Percentiles rank a stretch among this genome's conserved stretches.
phyloP scores from a whole-genome alignment of 306 rosid species.

The Acacia crassicarpa region DNA sequence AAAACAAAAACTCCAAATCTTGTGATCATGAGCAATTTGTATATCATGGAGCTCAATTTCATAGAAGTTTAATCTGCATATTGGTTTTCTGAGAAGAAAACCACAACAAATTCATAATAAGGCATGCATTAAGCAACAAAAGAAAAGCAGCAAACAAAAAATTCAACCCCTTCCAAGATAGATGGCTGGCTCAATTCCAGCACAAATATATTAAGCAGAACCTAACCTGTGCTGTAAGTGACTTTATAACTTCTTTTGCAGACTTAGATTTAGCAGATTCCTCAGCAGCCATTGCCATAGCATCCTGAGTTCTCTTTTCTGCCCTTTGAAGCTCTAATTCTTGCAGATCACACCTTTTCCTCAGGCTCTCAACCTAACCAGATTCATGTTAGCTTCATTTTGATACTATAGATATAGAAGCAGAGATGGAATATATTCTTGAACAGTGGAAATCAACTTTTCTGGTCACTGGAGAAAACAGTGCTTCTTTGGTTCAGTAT shows the following conservation, averaged over 20 bases:
- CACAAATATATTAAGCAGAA: constrained; percentile 28
- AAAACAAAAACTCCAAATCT: constrained; percentile 5
- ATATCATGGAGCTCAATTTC: neutral
- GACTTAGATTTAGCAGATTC: constrained; percentile 83
- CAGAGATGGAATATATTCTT: constrained; percentile 1
- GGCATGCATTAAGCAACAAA: neutral
- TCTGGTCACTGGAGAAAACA: constrained; percentile 14
- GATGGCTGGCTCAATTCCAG: constrained; percentile 29
- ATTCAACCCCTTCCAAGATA: constrained; percentile 20
- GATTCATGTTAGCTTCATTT: constrained; percentile 31
- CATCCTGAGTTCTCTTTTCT: constrained; percentile 76
- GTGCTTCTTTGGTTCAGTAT: neutral
- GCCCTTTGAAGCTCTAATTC: constrained; percentile 83
- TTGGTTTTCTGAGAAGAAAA: constrained; percentile 8
- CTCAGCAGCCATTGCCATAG: constrained; percentile 75
- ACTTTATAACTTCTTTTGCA: constrained; percentile 94
- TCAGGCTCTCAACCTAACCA: constrained; percentile 79
- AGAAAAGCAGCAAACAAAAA: constrained; percentile 22
- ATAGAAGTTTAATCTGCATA: neutral
- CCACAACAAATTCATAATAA: neutral
- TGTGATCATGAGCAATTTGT: neutral
- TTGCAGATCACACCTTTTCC: constrained; percentile 77
- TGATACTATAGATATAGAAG: constrained; percentile 15
- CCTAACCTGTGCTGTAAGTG: constrained; percentile 85
- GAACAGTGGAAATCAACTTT: constrained; percentile 8